Evolutionary conservation across 768 basidiomycete genomes (phyloP).

Genomic region (Phaffia australis): DNA sequence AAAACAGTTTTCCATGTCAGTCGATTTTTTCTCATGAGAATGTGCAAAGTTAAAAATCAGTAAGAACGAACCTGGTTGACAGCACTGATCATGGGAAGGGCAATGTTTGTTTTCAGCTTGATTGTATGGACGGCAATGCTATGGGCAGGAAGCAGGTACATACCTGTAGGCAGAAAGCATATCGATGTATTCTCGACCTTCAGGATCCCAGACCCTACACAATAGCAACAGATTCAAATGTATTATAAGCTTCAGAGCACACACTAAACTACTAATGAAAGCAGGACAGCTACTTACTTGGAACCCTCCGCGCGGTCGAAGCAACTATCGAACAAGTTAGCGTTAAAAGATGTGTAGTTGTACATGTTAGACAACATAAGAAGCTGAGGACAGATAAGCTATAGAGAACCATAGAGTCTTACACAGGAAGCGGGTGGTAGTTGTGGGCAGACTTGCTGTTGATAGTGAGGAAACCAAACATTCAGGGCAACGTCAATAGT

Average conservation of each 20-base stretch:
- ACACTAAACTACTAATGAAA: conserved; percentile 28
- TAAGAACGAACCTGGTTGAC: conserved; percentile 19
- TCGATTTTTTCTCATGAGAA: background rate
- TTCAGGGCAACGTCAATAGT: background rate
- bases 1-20: background rate
- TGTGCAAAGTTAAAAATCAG: too few species aligned
- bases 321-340: conserved; percentile 41
- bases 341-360: background rate
- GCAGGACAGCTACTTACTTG: conserved; percentile 38
- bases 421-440: conserved; percentile 85
- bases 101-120: too few species aligned
- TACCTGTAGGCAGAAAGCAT: conserved; percentile 97
- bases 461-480: background rate
- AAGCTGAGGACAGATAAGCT: background rate
- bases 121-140: background rate
- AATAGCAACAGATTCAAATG: conserved; percentile 19
- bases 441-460: conserved; percentile 46
- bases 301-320: conserved; percentile 84
- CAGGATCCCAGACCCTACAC: conserved; percentile 75
- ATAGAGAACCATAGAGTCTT: conserved; percentile 16
- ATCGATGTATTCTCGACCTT: conserved; percentile 92
- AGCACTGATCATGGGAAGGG: background rate
- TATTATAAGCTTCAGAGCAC: conserved; percentile 20
- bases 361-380: conserved; percentile 2
- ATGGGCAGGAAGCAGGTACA: conserved; percentile 34